Base-by-base conservation (phyloP, 768 basidiomycete species). In the Hemileccinum rubropunctum region DNA sequence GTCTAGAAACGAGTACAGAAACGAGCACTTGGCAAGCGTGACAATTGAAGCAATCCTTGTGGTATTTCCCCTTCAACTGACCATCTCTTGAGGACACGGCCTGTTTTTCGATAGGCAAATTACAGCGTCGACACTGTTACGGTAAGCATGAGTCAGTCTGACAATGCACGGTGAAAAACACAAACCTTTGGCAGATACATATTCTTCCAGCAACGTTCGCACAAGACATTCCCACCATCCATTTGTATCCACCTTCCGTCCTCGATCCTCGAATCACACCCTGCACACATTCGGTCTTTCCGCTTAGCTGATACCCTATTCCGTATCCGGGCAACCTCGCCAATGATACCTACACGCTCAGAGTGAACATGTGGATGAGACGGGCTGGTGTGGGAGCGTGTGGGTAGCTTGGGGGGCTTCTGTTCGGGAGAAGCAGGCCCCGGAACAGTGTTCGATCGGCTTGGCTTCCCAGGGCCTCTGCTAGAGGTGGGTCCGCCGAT, bases 61-160 rank as follows among this genome's bases (percentile, higher is more conserved):
- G 94, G 68, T 95, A 95, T 67, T 98, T 98, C 52, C 94, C 94
- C 68, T 95, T 95, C 41, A 98, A 76, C 68, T 95, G 94, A 2
- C 94, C 94, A 62, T 98, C 94, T 12, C 87, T 82, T 6, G 88
- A 90, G 18, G 89, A 93, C 18, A 98, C 89, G 18, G 93, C 94
- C 57, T 87, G 86, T 52, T 83, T 91, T 72, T 97, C 94, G 39
- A 98, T 97, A 0, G 91, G 85, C 18, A 84, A 63, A 60, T 81
- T 82, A 66, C 94, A 98, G 39, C 93, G 79, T 30, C 93, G 89
- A 63, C 94, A 97, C 89, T 92, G 57, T 49, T 47, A 27, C 27
- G 26, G 17, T 27, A 33, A 45, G 20, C 43, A 20, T 52, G 33
- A 54, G 37, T 30, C 27, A 15, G 33, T 48, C 23, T 17, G 39